These are phyloP conservation scores for Angophora floribunda DNA, from an alignment of 345 rosid genomes.

Conservation along the genomic window DNA sequence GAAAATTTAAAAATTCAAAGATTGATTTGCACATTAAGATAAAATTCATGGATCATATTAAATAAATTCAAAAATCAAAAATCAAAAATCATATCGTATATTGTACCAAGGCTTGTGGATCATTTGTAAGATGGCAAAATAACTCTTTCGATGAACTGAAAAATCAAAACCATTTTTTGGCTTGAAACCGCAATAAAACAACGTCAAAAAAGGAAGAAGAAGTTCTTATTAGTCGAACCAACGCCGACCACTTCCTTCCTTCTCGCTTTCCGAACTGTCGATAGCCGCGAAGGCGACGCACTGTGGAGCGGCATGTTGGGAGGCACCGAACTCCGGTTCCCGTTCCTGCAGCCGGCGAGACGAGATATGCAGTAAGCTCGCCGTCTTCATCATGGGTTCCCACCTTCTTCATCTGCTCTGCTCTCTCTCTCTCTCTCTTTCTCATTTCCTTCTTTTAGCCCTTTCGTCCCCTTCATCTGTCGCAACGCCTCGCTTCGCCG, in stretches of 20 bases:
- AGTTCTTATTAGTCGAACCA: neutral
- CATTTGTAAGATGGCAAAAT: neutral
- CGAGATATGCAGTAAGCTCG: neutral
- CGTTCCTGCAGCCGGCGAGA: neutral
- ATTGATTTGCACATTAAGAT: too few species aligned
- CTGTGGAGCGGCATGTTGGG: neutral
- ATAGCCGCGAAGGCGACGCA: neutral
- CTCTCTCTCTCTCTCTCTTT: neutral
- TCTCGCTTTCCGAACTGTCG: neutral
- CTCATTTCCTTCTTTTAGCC: neutral
- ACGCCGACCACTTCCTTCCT: fast-evolving
- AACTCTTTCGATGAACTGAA: neutral
- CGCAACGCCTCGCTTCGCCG: neutral
- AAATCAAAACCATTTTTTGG: neutral
- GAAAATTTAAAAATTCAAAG: too few species aligned
- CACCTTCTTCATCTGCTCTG: neutral
- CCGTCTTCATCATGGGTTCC: neutral
- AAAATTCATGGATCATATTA: too few species aligned
- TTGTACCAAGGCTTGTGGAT: too few species aligned
- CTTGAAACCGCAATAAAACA: neutral
- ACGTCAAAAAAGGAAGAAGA: fast-evolving
- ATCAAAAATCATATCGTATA: too few species aligned
- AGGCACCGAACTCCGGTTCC: neutral
- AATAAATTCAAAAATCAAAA: too few species aligned
- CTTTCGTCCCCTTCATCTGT: neutral